Conservation (phyloP, 2,329 filamentous ascomycete genomes). For the Cladosporium halotolerans region DNA sequence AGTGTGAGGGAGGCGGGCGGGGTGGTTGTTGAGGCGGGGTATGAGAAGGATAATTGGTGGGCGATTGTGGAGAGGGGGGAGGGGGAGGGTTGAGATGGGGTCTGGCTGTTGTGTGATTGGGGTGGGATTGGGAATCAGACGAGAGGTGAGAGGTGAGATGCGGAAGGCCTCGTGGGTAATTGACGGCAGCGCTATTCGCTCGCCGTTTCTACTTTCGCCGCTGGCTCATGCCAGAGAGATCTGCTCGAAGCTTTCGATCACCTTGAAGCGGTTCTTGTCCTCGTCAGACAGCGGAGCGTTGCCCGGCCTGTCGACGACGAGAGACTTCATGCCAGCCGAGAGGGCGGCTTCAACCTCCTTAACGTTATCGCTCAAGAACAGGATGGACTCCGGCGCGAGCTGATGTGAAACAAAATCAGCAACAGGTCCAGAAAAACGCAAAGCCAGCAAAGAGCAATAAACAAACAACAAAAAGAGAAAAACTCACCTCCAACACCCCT, state of each 20-base stretch:
- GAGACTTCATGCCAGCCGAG: constrained; percentile 36
- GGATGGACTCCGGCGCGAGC: constrained; percentile 16
- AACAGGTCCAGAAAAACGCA: background rate
- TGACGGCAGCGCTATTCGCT: too few relatives aligned
- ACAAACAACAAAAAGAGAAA: background rate
- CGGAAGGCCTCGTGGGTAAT: too few relatives aligned
- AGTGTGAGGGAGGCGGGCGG: constrained; percentile 73
- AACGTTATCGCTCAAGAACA: constrained; percentile 79
- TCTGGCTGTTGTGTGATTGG: background rate
- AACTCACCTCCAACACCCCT: constrained; percentile 33
- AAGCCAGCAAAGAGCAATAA: background rate
- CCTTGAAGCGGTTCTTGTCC: constrained; percentile 31
- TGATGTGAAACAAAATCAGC: background rate
- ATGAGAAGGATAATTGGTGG: constrained; percentile 99
- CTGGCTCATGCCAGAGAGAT: constrained; percentile 14
- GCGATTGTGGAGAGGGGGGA: constrained; percentile 49
- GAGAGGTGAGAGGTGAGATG: too few relatives aligned
- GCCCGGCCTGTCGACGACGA: constrained; percentile 55
- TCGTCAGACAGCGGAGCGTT: constrained; percentile 57
- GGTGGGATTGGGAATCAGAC: too few relatives aligned
- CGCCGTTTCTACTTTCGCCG: too few relatives aligned
- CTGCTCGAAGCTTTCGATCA: constrained; percentile 23
- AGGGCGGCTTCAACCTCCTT: constrained; percentile 46
- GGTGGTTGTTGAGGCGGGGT: constrained; percentile 69
- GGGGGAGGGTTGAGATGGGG: too few relatives aligned